Evolutionary conservation across 305 asterid species (phyloP).

Genomic region (Fraxinus floribunda): DNA sequence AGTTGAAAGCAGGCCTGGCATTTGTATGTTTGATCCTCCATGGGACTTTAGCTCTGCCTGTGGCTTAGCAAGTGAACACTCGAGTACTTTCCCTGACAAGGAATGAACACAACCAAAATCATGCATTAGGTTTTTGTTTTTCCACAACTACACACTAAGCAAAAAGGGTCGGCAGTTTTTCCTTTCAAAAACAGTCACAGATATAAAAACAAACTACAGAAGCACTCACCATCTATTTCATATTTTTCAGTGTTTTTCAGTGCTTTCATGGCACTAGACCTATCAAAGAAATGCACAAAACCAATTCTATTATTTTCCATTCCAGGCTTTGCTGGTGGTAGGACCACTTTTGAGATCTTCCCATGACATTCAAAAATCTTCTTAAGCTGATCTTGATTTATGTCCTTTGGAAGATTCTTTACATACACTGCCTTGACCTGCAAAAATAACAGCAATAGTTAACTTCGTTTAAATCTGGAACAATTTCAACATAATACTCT

Average conservation of each 20-base stretch:
- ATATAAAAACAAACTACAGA: not conserved
- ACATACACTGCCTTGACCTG: conserved; percentile 59
- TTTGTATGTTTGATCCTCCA: conserved; percentile 37
- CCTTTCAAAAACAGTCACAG: not conserved
- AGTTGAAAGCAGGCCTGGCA: conserved; percentile 36
- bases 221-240: conserved; percentile 43
- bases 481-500: not conserved
- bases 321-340: conserved; percentile 57
- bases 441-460: not conserved
- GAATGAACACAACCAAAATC: not conserved
- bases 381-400: conserved; percentile 37
- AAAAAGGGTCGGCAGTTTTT: not conserved
- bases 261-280: conserved; percentile 46
- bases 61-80: conserved; percentile 60
- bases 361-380: conserved; percentile 49
- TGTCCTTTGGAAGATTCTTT: conserved; percentile 45
- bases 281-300: conserved; percentile 53
- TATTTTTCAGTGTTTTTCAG: conserved; percentile 43
- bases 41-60: conserved; percentile 50
- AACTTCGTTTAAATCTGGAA: not conserved
- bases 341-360: conserved; percentile 46
- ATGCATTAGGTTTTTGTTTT: not conserved
- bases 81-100: conserved; percentile 43
- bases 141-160: not conserved
- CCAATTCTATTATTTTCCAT: conserved; percentile 53